Evolutionary conservation across 108 stramenopile species (phyloP), one percentile per base, ranked within the genome.

Genomic region (Nitzschia putrida): DNA sequence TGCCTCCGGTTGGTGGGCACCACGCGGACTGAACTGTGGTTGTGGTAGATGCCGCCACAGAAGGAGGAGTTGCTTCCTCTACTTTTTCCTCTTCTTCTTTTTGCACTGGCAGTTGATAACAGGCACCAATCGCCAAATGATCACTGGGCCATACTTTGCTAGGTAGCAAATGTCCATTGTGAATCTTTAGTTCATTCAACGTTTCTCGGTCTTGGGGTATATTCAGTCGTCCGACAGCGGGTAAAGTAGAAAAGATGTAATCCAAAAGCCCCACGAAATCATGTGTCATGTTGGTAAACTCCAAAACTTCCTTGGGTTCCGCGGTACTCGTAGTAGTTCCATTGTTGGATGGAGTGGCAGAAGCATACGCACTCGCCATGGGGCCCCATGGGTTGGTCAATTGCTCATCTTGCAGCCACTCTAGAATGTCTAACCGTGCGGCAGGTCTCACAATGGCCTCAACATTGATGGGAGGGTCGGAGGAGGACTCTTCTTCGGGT

Each of bases 71-170:
- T 16, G 1, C 14, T 18, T 16, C 47, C 18, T 49, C 6, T 1
- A 3, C 6, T 18, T 49, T 6, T 49, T 49, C 47, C 47, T 49
- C 6, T 49, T 49, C 47, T 3, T 49, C 47, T 3, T 49, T 16
- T 18, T 18, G 47, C 4, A 34, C 29, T 4, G 29, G 29, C 3
- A 49, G 18, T 49, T 49, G n/a, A 49, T 90, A 74, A 16, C 59
- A 56, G 23, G 88, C 86, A 16, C 93, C 93, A 37, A 94, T 82
- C 13, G 87, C 90, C 69, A 94, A 68, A 64, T 91, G 93, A 72
- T 94, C 93, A 73, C 84, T 85, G 9, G 93, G 93, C 93, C 93
- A 94, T 38, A 72, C 66, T 42, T 77, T 61, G 64, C 89, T 90
- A 7, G 90, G 93, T 26, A 94, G 64, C 22, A 94, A 77, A 71